These are phyloP conservation scores for Acanthamoeba lenticulata DNA, from an alignment of 208 protist genomes.

Conservation along the genomic window DNA sequence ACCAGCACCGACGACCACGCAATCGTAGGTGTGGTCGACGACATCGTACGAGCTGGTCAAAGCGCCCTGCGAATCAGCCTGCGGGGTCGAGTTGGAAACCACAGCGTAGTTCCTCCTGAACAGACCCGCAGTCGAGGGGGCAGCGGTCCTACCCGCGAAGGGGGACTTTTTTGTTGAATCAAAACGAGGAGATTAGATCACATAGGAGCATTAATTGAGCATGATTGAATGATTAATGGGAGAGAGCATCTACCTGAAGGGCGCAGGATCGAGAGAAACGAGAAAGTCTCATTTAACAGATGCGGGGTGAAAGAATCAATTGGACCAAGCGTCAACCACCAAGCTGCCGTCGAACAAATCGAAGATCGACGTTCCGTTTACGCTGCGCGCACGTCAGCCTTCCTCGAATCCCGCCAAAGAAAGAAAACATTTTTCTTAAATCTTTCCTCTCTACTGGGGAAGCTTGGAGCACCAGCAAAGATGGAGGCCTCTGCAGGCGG, in stretches of 20 bases:
- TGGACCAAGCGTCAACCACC: background rate
- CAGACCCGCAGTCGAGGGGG: background rate
- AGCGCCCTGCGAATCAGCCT: constrained; percentile 19
- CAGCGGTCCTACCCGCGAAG: background rate
- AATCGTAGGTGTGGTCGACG: constrained; percentile 99
- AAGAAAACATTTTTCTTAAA: background rate
- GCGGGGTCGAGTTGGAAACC: constrained; percentile 12
- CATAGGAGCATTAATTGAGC: too few species aligned
- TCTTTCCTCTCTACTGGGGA: background rate
- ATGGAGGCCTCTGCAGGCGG: background rate
- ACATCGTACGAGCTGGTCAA: constrained; percentile 90
- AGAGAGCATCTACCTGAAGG: background rate
- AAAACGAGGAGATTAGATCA: background rate
- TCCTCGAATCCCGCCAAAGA: background rate
- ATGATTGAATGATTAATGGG: background rate
- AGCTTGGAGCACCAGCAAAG: background rate
- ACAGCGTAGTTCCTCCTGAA: constrained; percentile 40
- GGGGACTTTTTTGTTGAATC: background rate
- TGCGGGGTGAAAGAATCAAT: background rate
- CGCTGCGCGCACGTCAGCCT: background rate
- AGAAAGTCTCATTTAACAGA: background rate
- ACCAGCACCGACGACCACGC: constrained; percentile 98
- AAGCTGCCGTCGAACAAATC: background rate
- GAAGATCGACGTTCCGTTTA: background rate
- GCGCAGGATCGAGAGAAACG: background rate